Evolutionary conservation across 2,329 filamentous ascomycete genomes (phyloP).

Genomic region (Rhexocercosporidium sp.): DNA sequence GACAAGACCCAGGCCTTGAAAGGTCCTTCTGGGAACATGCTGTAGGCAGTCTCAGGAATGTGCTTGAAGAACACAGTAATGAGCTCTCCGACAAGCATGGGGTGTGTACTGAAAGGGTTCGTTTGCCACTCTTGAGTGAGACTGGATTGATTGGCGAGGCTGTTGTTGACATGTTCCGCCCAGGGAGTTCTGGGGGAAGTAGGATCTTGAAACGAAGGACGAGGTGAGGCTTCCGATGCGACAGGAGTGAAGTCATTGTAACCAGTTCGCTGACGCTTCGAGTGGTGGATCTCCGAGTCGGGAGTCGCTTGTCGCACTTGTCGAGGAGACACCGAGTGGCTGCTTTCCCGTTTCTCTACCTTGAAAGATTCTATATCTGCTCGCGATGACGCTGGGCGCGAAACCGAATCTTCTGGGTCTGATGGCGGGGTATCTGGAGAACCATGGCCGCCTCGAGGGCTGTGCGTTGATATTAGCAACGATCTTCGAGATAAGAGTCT

Average conservation of each 20-base stretch:
- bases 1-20: conserved; percentile 61
- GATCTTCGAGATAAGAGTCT: conserved; percentile 6
- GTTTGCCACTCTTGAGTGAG: conserved; percentile 36
- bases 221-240: conserved; percentile 40
- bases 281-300: conserved; percentile 36
- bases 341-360: conserved; percentile 36
- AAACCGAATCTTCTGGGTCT: conserved; percentile 38
- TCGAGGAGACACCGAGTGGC: conserved; percentile 38
- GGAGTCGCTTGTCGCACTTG: conserved; percentile 36
- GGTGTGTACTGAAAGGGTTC: conserved; percentile 59
- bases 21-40: conserved; percentile 58
- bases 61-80: conserved; percentile 62
- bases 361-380: conserved; percentile 39
- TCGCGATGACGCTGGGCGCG: conserved; percentile 38
- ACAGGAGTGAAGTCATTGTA: conserved; percentile 41
- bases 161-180: conserved; percentile 26
- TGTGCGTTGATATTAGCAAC: conserved; percentile 46
- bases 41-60: conserved; percentile 58
- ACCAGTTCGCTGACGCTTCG: conserved; percentile 40
- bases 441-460: conserved; percentile 43
- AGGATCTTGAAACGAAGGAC: conserved; percentile 31
- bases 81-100: conserved; percentile 55
- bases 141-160: conserved; percentile 28
- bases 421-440: conserved; percentile 43
- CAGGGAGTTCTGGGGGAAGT: conserved; percentile 32